Percentiles rank a stretch among this genome's conserved stretches.
Evolutionary conservation across 2,329 filamentous ascomycete species (phyloP).

Genomic region (Cytospora chrysosperma): DNA sequence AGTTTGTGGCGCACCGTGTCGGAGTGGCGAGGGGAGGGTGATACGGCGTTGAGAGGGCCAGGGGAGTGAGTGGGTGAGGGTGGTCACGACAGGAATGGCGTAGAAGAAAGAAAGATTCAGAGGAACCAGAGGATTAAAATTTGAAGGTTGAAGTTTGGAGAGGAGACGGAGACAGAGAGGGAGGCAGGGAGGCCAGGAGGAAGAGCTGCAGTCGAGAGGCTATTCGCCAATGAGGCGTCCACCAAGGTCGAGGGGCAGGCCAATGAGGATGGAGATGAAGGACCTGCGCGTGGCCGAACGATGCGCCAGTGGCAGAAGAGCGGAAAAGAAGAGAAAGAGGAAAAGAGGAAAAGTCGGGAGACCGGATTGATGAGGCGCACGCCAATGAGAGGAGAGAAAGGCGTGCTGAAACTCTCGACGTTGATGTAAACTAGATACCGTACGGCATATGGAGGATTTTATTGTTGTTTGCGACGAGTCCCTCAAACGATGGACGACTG

Average conservation of each 20-base stretch:
- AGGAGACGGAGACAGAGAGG: constrained; percentile 5
- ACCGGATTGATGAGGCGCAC: neutral
- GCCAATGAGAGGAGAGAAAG: neutral
- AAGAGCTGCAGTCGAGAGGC: neutral
- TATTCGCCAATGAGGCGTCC: constrained; percentile 22
- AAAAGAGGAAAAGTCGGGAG: constrained; percentile 5
- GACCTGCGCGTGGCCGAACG: constrained; percentile 21
- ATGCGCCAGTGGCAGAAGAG: constrained; percentile 6
- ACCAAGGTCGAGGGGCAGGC: constrained; percentile 16
- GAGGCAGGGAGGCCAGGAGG: neutral
- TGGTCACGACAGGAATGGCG: neutral
- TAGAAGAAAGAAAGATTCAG: no score
- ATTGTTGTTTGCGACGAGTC: no score
- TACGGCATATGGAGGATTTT: no score
- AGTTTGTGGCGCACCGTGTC: neutral
- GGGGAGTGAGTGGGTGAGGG: neutral
- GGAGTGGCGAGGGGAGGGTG: neutral
- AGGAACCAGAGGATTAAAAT: neutral
- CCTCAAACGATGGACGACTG: no score
- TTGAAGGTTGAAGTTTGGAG: no score
- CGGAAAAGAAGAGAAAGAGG: no score
- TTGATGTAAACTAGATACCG: neutral
- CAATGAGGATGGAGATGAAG: constrained; percentile 15
- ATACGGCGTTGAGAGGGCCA: neutral
- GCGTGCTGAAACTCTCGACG: neutral